Conservation (phyloP, 2,329 filamentous ascomycete species). For the Calycina marina region DNA sequence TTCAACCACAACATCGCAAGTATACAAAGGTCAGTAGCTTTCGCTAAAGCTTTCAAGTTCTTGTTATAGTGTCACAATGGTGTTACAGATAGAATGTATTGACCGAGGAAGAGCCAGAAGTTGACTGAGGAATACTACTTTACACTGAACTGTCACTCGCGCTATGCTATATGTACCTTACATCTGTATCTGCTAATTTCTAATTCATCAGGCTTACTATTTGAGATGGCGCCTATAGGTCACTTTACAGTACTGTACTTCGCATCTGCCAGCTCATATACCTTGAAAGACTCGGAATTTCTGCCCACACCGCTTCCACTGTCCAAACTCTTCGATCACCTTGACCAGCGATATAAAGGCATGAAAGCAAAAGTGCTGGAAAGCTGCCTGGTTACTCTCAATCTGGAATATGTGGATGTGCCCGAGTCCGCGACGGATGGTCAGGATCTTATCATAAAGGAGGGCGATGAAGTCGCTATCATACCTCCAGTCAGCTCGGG, state of each 20-base stretch:
- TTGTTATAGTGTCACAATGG: too few species aligned
- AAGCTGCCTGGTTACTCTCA: constrained; percentile 65
- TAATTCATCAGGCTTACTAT: constrained; percentile 8
- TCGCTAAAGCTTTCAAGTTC: too few species aligned
- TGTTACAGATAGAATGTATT: too few species aligned
- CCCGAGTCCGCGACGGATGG: constrained; percentile 27
- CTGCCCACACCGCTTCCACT: constrained; percentile 53
- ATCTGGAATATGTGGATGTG: constrained; percentile 67
- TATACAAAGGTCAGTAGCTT: too few species aligned
- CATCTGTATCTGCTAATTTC: too few species aligned
- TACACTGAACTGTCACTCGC: too few species aligned
- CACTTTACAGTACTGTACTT: constrained; percentile 76
- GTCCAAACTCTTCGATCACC: constrained; percentile 43
- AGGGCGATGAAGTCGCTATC: constrained; percentile 72
- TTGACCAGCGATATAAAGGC: constrained; percentile 57
- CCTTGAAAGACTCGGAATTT: constrained; percentile 49
- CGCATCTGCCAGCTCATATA: constrained; percentile 58
- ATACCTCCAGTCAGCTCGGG: constrained; percentile 83
- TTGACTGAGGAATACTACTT: constrained; percentile 6
- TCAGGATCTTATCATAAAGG: constrained; percentile 36
- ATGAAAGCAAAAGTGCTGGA: constrained; percentile 54
- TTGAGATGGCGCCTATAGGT: constrained; percentile 24
- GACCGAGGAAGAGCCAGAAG: constrained; percentile 1
- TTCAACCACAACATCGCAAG: too few species aligned
- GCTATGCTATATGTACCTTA: too few species aligned